These are phyloP conservation scores for Clohesyomyces aquaticus DNA, from an alignment of 495 filamentous ascomycete genomes.

Conservation along the genomic window DNA sequence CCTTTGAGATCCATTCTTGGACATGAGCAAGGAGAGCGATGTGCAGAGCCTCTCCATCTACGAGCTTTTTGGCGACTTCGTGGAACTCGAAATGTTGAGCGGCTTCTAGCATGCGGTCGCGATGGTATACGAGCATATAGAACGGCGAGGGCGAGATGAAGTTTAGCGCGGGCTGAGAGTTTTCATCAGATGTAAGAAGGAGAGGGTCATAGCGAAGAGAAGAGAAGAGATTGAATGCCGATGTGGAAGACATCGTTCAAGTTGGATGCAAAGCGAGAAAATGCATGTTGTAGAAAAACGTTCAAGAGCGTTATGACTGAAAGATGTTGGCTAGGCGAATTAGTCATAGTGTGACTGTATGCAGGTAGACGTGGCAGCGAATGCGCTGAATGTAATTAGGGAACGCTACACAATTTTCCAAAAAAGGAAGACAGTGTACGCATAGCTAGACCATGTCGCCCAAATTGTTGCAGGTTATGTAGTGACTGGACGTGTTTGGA, in stretches of 20 bases:
- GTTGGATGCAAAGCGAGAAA: neutral
- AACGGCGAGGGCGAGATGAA: constrained; percentile 59
- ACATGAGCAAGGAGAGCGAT: constrained; percentile 39
- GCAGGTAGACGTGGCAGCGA: no score
- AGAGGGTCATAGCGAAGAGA: constrained; percentile 75
- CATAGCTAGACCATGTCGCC: no score
- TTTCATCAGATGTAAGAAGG: constrained; percentile 56
- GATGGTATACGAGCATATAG: constrained; percentile 83
- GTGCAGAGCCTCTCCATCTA: constrained; percentile 51
- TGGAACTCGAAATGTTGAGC: constrained; percentile 70
- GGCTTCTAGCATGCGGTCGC: constrained; percentile 76
- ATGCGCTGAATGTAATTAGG: no score
- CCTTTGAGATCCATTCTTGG: constrained; percentile 21
- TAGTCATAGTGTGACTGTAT: no score
- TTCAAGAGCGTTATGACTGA: no score
- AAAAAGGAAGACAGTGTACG: no score
- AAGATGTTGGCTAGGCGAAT: no score
- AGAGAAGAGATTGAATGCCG: constrained; percentile 65
- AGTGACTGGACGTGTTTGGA: no score
- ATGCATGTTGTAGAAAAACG: no score
- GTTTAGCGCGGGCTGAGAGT: constrained; percentile 48
- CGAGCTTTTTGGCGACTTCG: constrained; percentile 49
- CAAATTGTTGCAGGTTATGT: no score
- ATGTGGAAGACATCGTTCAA: constrained; percentile 21
- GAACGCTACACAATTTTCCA: no score